These are phyloP conservation scores for Macrophomina pseudophaseolina DNA, from an alignment of 2,329 filamentous ascomycete genomes.

Conservation along the genomic window DNA sequence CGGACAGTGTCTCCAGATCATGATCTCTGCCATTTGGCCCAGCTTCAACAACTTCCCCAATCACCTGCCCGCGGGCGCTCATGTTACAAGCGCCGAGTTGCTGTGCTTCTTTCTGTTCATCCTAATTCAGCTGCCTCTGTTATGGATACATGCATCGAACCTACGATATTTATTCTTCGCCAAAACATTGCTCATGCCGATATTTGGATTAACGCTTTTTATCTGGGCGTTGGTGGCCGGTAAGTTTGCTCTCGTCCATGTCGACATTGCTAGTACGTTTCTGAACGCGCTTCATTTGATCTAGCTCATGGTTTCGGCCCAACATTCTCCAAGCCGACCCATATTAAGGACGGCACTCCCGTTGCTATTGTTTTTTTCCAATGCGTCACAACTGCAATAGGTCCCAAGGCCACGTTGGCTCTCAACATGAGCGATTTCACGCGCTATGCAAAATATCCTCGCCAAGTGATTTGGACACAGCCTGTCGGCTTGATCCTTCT, in stretches of 20 bases:
- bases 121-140: constrained; percentile 35
- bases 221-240: constrained; percentile 25
- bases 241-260: not conserved
- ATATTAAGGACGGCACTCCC: constrained; percentile 28
- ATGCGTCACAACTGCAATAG: constrained; percentile 32
- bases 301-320: constrained; percentile 31
- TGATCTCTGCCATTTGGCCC: constrained; percentile 30
- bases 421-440: constrained; percentile 29
- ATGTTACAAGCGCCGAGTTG: constrained; percentile 27
- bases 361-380: constrained; percentile 30
- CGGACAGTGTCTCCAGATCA: constrained; percentile 35
- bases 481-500: constrained; percentile 16
- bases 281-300: no score
- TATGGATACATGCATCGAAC: constrained; percentile 29
- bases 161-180: constrained; percentile 23
- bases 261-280: no score
- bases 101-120: constrained; percentile 31
- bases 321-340: constrained; percentile 35
- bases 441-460: constrained; percentile 20
- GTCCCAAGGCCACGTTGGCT: constrained; percentile 23
- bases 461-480: constrained; percentile 24
- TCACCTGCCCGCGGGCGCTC: constrained; percentile 23
- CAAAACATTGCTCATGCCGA: constrained; percentile 20
- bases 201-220: constrained; percentile 22
- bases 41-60: constrained; percentile 27